Base-by-base conservation (phyloP, 768 basidiomycete genomes). In the Leccinum disarticulatum region DNA sequence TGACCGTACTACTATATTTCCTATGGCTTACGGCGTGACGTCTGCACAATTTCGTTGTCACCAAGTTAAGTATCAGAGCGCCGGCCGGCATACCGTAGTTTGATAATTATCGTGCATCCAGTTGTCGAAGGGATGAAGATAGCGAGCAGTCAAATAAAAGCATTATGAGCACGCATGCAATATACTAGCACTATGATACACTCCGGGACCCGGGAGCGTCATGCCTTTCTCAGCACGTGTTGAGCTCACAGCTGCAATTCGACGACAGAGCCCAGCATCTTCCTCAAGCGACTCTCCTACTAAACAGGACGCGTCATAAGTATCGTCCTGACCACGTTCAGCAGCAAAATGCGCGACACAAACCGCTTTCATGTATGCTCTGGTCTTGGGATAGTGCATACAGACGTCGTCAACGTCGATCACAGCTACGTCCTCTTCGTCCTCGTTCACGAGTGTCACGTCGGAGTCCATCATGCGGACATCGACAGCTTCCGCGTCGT, bases 381-480 rank as follows among this genome's bases (percentile, higher is more conserved):
- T 61, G 2, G 62, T 64, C 11, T 58, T 17, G 25, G 64, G 58
- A 33, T 73, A 74, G 13, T 47, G 65, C 31, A 4, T 36, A 33
- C 61, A 57, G 14, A 74, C 51, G 6, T 61, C 65, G 38, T 67
- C 65, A 6, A 67, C 25, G 49, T 73, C 63, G 56, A 61, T 33
- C 31, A 51, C 19, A 1, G 9, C 52, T 41, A 64, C 52, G 5
- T 59, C 53, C 5, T 59, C 61, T 4, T 64, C 65, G 50, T 68
- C 67, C 15, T 68, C 66, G 53, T 65, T 63, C 38, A 75, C 70
- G 31, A 73, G 73, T 2, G 73, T 73, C 61, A 54, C 27, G 19
- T 74, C 71, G 1, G 71, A 73, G 52, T 65, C 73, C 53, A 67
- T 58, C 27, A 59, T 22, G 8, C 8, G 43, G 2, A 61, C 47